A percentile compares a stretch with the other conserved stretches of the same genome.
Evolutionary conservation across 176 grass and related monocot species (phyloP).

Genomic region (Poa pratensis): DNA sequence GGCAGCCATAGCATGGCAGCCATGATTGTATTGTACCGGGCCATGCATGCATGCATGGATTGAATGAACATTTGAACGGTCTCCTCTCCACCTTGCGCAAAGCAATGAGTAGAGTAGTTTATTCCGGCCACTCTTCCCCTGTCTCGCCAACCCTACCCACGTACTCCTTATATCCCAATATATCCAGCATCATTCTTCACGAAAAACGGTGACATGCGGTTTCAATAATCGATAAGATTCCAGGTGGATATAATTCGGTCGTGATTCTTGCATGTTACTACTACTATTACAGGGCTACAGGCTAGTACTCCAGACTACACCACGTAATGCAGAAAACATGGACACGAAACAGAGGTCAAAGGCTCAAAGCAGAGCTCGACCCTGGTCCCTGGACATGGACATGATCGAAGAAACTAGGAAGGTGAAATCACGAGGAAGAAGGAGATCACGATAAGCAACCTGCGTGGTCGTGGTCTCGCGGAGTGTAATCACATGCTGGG

Average conservation of each 20-base stretch:
- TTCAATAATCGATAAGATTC: neutral
- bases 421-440: neutral
- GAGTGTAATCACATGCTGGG: neutral
- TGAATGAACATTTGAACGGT: too few species aligned
- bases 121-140: neutral
- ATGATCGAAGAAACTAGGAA: neutral
- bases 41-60: neutral
- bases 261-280: slow-evolving; percentile 7
- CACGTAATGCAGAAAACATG: neutral
- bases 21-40: neutral
- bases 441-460: neutral
- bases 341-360: neutral
- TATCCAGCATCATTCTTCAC: neutral
- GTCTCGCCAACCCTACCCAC: neutral
- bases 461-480: neutral
- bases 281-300: neutral
- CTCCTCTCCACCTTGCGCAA: neutral
- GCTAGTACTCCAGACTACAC: neutral
- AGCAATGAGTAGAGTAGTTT: neutral
- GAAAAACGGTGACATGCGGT: neutral
- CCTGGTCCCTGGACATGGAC: neutral
- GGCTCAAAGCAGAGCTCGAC: neutral
- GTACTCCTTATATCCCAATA: neutral
- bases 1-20: neutral
- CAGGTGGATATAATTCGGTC: neutral